Conservation (phyloP, 176 grass and related monocot genomes). For the Zoysia japonica region DNA sequence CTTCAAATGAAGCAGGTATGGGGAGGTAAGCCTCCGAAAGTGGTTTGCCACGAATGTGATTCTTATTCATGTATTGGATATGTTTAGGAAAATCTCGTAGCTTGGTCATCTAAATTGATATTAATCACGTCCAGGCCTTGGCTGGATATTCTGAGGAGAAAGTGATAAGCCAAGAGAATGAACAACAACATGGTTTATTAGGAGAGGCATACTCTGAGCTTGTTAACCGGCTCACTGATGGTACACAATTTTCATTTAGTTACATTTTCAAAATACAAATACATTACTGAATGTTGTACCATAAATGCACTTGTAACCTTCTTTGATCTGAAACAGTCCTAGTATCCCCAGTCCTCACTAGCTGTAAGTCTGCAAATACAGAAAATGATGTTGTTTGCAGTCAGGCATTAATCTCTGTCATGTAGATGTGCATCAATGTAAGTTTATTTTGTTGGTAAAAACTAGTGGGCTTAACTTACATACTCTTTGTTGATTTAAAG, state of each 20-base stretch:
- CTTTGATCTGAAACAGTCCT: slow-evolving; percentile 14
- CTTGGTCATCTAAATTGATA: slow-evolving; percentile 27
- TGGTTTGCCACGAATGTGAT: slow-evolving; percentile 38
- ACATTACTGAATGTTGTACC: background rate
- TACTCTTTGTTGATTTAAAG: background rate
- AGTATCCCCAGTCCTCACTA: slow-evolving; percentile 1
- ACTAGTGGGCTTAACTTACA: slow-evolving; percentile 7
- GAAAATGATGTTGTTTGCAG: slow-evolving; percentile 21
- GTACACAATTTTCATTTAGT: slow-evolving; percentile 47
- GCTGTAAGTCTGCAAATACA: slow-evolving; percentile 6
- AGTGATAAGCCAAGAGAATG: slow-evolving; percentile 30
- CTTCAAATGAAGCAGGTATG: slow-evolving; percentile 93
- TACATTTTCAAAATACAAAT: slow-evolving; percentile 13
- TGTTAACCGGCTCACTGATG: slow-evolving; percentile 73
- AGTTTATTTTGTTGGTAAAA: slow-evolving; percentile 3
- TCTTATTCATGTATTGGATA: background rate
- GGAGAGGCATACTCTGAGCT: slow-evolving; percentile 71
- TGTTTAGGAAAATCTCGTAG: slow-evolving; percentile 2
- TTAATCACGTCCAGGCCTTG: slow-evolving; percentile 63
- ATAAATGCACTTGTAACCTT: background rate
- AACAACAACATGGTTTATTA: slow-evolving; percentile 49
- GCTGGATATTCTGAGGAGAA: slow-evolving; percentile 72
- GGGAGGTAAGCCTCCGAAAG: slow-evolving; percentile 52
- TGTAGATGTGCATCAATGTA: background rate
- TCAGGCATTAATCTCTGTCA: background rate